Base-by-base conservation (phyloP, 805 yeast genomes). In the Candida chauliodis region DNA sequence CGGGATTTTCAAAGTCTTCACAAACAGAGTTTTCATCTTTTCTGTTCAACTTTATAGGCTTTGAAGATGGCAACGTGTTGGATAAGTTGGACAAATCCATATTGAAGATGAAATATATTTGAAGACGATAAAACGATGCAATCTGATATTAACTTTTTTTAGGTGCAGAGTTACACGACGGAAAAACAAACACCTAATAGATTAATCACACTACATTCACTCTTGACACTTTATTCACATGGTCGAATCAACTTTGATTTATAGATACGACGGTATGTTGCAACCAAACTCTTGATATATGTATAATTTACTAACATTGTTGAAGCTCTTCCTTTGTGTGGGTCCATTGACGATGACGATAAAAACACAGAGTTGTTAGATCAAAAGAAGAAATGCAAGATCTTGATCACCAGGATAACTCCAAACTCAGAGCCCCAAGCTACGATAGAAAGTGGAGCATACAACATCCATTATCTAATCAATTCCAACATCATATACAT, bases 311-410 rank as follows among this genome's bases (percentile, higher is more conserved):
- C 36, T 19, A 22, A 30, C 19, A 9, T n/a, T 8, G 10, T 21
- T 21, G 24, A 10, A 79, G 89, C 93, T 17, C 79, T 93, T 35
- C 98, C 99, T 20, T 71, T 91, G 39, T 79, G 95, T 43, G 95
- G 95, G 5, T 84, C 96, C 2, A 90, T 87, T 9, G 98, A 91
- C 56, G 98, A 91, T 56, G 89, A 84, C 45, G 71, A 74, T 26
- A 75, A 72, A 36, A 79, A 75, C 45, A 69, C 80, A 1, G 66
- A 69, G 3, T 66, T 91, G 31, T 53, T 69, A 17, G 93, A 86
- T 37, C 89, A 86, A 56, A 91, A 90, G 73, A 79, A 84, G 58
- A 88, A 88, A 59, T 78, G 87, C 48, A 90, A 91, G 61, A 63
- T 83, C 38, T 71, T 93, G 39, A 74, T 89, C 19, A 68, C 82